Base-by-base conservation (phyloP, 768 basidiomycete genomes). In the Polyporus arcularius region DNA sequence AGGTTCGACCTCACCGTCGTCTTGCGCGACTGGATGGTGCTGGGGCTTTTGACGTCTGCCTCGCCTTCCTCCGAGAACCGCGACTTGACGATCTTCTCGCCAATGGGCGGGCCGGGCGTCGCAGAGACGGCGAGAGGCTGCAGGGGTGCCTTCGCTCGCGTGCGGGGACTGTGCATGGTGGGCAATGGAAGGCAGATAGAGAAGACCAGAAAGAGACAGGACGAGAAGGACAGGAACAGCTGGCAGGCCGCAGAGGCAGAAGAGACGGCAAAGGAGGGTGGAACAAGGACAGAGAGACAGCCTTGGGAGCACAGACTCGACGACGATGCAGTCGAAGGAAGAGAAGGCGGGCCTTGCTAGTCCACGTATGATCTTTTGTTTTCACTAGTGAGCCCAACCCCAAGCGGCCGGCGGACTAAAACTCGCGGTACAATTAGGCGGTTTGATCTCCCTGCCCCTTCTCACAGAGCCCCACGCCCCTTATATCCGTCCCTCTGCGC, bases 11-110 rank as follows among this genome's bases (percentile, higher is more conserved):
- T 67, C 45, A 66, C 66, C 28, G 64, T 72, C 41, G 63, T 35
- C 58, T 60, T 65, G 56, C 66, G 66, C 42, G 62, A 62, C 50
- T 70, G 65, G 40, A 63, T 31, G 58, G 61, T 46, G 55, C 46
- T 64, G 58, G 18, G 66, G 53, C 50, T 70, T 65, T 65, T 63
- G 51, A n/a, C 71, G 50, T 81, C 67, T 9, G 80, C 80, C 67
- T 80, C 81, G 26, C 7, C 45, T 4, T 63, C 61, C 64, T 84
- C 83, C 16, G 82, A 81, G 62, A 76, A 78, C 61, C 79, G 77
- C 39, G 78, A 78, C 72, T 78, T 80, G 65, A 82, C 72, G 55
- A 77, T 66, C 63, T 76, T 78, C 60, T 84, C 82, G 43, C 71
- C 68, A 47, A 74, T 60, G 76, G 72, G 40, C 68, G 70, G 60